Evolutionary conservation across 805 yeast genomes (phyloP), one percentile per base, ranked within the genome.

Genomic region (Yarrowia phangngaensis): DNA sequence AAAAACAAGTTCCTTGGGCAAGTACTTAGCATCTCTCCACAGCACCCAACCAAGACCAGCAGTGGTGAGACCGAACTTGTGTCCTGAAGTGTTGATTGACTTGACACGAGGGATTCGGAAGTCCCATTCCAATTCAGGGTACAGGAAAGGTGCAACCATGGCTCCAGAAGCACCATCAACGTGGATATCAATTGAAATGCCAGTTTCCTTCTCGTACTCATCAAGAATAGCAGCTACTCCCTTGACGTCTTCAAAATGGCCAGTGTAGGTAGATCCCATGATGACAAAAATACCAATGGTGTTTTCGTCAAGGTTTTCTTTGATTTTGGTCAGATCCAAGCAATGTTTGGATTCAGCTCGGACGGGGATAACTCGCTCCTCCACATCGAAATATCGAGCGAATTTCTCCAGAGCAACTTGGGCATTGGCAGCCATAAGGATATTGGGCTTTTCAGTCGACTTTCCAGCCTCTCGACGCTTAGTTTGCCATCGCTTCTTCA

Each of bases 161-260:
- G 83, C 97, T 51, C 96, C 96, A 15, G 87, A 78, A 2, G 96
- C 96, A 56, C 92, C 97, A 64, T 88, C 97, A 20, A 89, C 92
- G 62, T 88, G 97, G 60, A 88, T 86, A 35, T 92, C 87, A 52
- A 88, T 71, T 58, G 74, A 74, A 52, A 67, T 51, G 6, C 94
- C 94, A 3, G 74, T 79, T 56, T 81, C 80, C 52, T 67, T 66
- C 62, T 89, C 81, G 56, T 76, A 73, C 50, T 80, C 77, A 60
- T 82, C 89, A 54, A 88, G 70, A n/a, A 82, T 68, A n/a, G 73
- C 63, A 41, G 77, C 64, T 34, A 86, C 79, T 29, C 70, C 69
- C 53, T 67, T 72, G 30, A 88, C 88, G 48, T 83, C 76, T 64
- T 88, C 96, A 66, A 84, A 87, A 40, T 88, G 88, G 52, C 97